Evolutionary conservation across 192 early-diverging fungal species (phyloP).

Genomic region (Oehlia diaphana): DNA sequence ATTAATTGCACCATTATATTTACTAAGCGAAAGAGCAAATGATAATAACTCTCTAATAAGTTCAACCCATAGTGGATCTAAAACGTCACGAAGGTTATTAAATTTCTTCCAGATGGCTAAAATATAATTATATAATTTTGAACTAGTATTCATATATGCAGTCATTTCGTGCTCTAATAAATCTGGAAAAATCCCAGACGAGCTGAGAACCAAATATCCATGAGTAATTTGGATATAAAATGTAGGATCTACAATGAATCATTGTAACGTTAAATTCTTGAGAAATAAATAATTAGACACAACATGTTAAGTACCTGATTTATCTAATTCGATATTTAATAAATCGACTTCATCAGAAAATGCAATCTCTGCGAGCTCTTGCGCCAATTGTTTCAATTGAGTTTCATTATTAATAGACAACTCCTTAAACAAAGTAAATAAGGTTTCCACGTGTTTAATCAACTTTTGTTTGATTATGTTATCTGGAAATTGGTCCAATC

Average conservation of each 20-base stretch:
- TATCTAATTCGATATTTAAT: constrained; percentile 6
- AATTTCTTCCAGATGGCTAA: constrained; percentile 21
- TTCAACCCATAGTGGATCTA: constrained; percentile 24
- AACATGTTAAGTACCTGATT: background rate
- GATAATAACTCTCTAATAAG: constrained; percentile 15
- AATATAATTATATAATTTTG: constrained; percentile 5
- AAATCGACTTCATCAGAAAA: constrained; percentile 11
- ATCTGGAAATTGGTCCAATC: constrained; percentile 36
- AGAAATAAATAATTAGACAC: background rate
- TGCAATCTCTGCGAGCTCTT: background rate
- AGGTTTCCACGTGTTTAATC: constrained; percentile 30
- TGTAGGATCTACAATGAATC: constrained; percentile 4
- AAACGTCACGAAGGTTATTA: background rate
- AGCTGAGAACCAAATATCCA: background rate
- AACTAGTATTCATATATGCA: background rate
- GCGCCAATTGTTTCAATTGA: background rate
- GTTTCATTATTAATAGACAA: background rate
- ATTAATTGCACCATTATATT: background rate
- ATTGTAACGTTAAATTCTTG: background rate
- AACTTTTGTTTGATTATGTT: constrained; percentile 27
- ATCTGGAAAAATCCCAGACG: background rate
- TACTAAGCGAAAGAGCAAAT: constrained; percentile 20
- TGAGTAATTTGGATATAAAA: background rate
- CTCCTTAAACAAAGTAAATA: constrained; percentile 26
- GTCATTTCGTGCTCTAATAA: background rate